Conservation (phyloP, 2,329 filamentous ascomycete genomes). For the Scedosporium aurantiacum region DNA sequence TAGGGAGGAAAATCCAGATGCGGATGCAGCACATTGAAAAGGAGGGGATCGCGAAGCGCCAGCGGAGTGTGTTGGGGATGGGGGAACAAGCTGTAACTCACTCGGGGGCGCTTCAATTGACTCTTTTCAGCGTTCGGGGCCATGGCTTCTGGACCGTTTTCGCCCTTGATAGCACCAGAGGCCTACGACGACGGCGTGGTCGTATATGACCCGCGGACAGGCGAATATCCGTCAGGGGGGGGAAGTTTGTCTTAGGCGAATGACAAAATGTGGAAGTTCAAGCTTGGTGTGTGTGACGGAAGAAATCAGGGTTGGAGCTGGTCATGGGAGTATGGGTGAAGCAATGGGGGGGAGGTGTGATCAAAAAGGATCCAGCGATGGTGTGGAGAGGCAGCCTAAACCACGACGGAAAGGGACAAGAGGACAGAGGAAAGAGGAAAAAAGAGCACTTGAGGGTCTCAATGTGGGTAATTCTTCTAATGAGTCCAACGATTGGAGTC, state of each 20-base stretch:
- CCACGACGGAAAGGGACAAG: background rate
- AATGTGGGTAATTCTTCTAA: background rate
- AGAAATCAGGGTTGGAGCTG: background rate
- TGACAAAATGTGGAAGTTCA: background rate
- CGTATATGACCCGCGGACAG: conserved; percentile 13
- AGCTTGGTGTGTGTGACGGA: background rate
- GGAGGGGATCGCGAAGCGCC: background rate
- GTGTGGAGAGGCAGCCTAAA: conserved; percentile 5
- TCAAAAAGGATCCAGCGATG: conserved; percentile 1
- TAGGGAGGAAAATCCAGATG: conserved; percentile 11
- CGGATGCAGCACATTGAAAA: conserved; percentile 3
- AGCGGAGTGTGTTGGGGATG: background rate
- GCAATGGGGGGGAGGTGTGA: conserved; percentile 1
- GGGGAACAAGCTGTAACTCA: conserved; percentile 30
- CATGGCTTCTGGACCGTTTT: conserved; percentile 26
- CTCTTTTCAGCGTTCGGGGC: conserved; percentile 60
- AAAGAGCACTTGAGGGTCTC: background rate
- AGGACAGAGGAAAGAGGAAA: background rate
- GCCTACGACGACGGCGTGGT: conserved; percentile 25
- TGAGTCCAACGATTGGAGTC: background rate
- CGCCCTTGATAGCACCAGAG: background rate
- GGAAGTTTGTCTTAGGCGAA: conserved; percentile 1
- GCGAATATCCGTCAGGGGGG: background rate
- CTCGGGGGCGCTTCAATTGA: conserved; percentile 72
- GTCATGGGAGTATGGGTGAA: background rate